phyloP scores from a whole-genome alignment of 495 filamentous ascomycete species.

The Lophiostoma macrostomum region DNA sequence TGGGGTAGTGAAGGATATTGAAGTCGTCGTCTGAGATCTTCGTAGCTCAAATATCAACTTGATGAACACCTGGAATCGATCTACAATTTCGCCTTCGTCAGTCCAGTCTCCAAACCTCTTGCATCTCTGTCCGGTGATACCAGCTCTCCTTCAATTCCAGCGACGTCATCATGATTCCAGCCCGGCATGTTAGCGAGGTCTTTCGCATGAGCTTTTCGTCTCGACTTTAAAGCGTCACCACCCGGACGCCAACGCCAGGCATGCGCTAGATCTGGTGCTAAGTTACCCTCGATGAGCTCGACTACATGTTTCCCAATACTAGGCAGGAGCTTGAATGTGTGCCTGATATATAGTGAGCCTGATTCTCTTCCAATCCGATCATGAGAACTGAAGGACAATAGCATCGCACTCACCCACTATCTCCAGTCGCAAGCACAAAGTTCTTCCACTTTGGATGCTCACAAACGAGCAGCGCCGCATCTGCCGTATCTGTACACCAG shows the following conservation, averaged over 20 bases:
- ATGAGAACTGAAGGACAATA: too few species aligned
- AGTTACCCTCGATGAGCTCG: constrained; percentile 1
- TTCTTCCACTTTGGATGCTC: constrained; percentile 10
- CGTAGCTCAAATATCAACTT: too few species aligned
- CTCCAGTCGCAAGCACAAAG: constrained; percentile 1
- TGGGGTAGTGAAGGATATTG: too few species aligned
- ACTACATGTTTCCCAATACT: constrained; percentile 11
- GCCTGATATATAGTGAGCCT: too few species aligned
- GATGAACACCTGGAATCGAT: too few species aligned
- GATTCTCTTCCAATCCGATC: too few species aligned
- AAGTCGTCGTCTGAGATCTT: too few species aligned
- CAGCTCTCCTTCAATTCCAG: too few species aligned
- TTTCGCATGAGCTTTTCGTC: neutral
- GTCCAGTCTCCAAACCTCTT: too few species aligned
- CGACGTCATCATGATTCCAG: neutral
- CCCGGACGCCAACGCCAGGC: constrained; percentile 11
- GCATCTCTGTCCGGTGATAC: too few species aligned
- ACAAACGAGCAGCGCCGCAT: constrained; percentile 1
- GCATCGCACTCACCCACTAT: too few species aligned
- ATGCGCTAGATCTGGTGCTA: neutral
- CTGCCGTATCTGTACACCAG: constrained; percentile 16
- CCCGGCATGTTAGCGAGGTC: constrained; percentile 7
- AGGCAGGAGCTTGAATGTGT: constrained; percentile 9
- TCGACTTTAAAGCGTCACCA: constrained; percentile 1
- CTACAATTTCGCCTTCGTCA: too few species aligned